Evolutionary conservation across 2,329 filamentous ascomycete species (phyloP).

Genomic region (Elsinoe batatas): DNA sequence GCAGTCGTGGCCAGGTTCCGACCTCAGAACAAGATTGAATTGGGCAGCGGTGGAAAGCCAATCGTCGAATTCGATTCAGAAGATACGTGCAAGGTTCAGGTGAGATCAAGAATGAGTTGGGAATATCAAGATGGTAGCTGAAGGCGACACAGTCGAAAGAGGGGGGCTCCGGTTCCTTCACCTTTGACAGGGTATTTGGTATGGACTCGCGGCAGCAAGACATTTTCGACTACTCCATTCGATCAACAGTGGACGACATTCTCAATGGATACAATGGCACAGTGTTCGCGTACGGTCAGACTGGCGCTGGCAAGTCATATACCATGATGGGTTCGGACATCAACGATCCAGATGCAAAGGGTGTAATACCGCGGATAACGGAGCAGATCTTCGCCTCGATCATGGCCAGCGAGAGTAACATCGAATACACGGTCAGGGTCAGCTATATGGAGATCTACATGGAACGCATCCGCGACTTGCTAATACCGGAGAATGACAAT

Average conservation of each 20-base stretch:
- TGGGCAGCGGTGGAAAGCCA: conserved; percentile 79
- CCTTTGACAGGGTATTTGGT: conserved; percentile 95
- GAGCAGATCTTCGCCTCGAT: conserved; percentile 97
- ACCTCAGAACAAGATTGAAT: conserved; percentile 91
- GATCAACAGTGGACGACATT: conserved; percentile 92
- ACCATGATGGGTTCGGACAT: conserved; percentile 98
- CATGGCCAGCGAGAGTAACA: conserved; percentile 78
- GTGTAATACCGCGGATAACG: conserved; percentile 93
- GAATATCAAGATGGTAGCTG: conserved; percentile 6
- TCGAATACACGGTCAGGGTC: conserved; percentile 97
- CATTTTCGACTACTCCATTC: conserved; percentile 97
- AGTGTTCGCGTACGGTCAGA: conserved; percentile 97
- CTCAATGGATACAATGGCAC: conserved; percentile 98
- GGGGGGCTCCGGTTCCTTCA: conserved; percentile 67
- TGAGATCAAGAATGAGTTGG: conserved; percentile 36
- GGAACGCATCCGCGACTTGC: conserved; percentile 91
- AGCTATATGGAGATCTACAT: conserved; percentile 99
- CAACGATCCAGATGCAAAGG: conserved; percentile 75
- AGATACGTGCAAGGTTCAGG: conserved; percentile 78
- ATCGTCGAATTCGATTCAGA: conserved; percentile 83
- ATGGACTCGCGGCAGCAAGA: conserved; percentile 85
- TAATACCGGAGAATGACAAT: conserved; percentile 90
- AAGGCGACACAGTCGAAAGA: conserved; percentile 58
- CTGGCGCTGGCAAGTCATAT: conserved; percentile 95
- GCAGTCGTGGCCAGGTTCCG: conserved; percentile 94